phyloP scores from a whole-genome alignment of 495 filamentous ascomycete species.

The Penicillium simplicissimum region DNA sequence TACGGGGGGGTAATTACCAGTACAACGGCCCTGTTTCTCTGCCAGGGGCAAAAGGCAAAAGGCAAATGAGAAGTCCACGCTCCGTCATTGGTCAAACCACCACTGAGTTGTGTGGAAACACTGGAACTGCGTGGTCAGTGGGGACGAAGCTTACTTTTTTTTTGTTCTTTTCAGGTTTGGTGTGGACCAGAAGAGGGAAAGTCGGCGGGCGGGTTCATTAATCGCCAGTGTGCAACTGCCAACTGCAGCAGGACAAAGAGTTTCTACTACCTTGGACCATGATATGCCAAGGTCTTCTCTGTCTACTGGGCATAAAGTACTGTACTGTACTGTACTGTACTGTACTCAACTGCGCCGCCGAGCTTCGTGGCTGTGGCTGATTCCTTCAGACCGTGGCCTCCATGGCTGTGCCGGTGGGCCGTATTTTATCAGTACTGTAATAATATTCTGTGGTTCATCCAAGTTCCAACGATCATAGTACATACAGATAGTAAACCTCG shows the following conservation, averaged over 20 bases:
- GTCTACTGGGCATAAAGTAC: too few species aligned
- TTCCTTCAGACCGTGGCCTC: neutral
- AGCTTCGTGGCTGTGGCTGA: neutral
- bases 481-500: too few species aligned
- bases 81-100: neutral
- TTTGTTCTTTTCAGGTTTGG: neutral
- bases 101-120: neutral
- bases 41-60: neutral
- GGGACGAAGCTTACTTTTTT: neutral
- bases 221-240: too few species aligned
- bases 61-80: neutral
- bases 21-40: too few species aligned
- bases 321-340: too few species aligned
- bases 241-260: too few species aligned
- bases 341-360: neutral
- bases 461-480: too few species aligned
- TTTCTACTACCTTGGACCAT: too few species aligned
- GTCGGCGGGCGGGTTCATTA: too few species aligned
- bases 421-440: neutral
- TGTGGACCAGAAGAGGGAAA: neutral
- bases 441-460: too few species aligned
- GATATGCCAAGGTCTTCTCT: too few species aligned
- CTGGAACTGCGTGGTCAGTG: slow-evolving; percentile 1
- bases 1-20: neutral
- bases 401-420: neutral